These are phyloP conservation scores for Hypoxylon sp. DNA, from an alignment of 2,329 filamentous ascomycete genomes.

Conservation along the genomic window DNA sequence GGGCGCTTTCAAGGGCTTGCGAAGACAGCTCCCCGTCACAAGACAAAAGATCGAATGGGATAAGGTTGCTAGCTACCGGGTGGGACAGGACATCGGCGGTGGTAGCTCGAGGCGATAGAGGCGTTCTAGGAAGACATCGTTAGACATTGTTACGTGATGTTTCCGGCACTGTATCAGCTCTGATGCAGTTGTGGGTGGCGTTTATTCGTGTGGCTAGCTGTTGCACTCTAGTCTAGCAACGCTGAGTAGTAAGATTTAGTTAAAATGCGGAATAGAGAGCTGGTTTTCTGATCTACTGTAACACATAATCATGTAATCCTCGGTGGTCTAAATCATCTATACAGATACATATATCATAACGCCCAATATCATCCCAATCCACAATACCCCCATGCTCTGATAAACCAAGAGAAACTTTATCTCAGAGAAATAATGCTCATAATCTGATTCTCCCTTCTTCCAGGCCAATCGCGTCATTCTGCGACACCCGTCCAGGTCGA, in stretches of 20 bases:
- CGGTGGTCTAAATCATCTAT: background rate
- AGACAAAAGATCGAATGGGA: constrained; percentile 99
- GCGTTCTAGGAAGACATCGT: constrained; percentile 19
- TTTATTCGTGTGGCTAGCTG: constrained; percentile 6
- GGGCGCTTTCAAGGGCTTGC: constrained; percentile 92
- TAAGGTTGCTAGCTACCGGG: constrained; percentile 92
- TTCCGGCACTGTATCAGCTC: background rate
- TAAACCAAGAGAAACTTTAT: background rate
- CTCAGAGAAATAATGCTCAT: constrained; percentile 9
- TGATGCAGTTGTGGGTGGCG: constrained; percentile 6
- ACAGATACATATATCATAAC: background rate
- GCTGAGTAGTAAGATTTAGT: constrained; percentile 3
- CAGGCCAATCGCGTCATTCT: constrained; percentile 15
- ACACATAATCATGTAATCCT: background rate
- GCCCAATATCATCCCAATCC: background rate
- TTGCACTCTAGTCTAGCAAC: constrained; percentile 8
- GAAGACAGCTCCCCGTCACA: constrained; percentile 94
- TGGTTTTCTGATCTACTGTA: background rate
- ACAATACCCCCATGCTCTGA: background rate
- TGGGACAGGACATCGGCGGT: constrained; percentile 84
- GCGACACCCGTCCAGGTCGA: background rate
- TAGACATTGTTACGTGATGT: constrained; percentile 17
- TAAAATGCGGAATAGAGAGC: constrained; percentile 6
- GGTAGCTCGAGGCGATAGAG: constrained; percentile 70
- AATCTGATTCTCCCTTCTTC: constrained; percentile 26